Base-by-base conservation (phyloP, 1,284 basidiomycete species). In the Afroboletus lepidellus region DNA sequence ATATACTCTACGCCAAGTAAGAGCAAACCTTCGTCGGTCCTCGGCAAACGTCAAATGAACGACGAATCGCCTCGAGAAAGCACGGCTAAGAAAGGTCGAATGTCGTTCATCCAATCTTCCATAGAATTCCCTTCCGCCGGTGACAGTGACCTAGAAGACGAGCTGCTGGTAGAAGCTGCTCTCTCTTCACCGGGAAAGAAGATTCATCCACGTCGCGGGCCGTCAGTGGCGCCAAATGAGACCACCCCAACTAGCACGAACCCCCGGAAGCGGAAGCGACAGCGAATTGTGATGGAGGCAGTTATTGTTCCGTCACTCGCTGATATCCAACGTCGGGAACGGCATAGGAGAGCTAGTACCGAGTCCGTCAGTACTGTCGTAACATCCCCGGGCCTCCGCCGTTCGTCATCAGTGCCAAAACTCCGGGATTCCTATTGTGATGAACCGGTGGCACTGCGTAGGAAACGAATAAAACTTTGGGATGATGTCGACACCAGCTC, bases 221-320 rank as follows among this genome's bases (percentile, higher is more conserved):
- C 30, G 29, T 29, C 48, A 21, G n/a, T 18, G 15, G 23, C 30
- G 16, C 30, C 48, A 11, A 51, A 23, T 23, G 41, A 57, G 38
- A 33, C 24, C 32, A 51, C 54, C 15, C 54, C 54, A 34, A 43
- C 41, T 9, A 47, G 20, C 18, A 13, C 34, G 18, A 48, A 24
- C 11, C 57, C 57, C 2, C 59, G 57, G 30, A 71, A 68, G 36
- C 72, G 69, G 54, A 81, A 79, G 60, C 77, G 78, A 46, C 77
- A 74, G 63, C 67, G 78, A 23, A 60, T 74, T 4, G 61, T 81
- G 56, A 68, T 84, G 67, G 84, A 85, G 21, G 76, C 76, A 3
- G 81, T 84, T 8, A 75, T 80, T 47, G 72, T 84, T 36, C 79
- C 79, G 11, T 66, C 70, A 8, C 53, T 75, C 12, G 67, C 63